Percentiles rank a stretch among this genome's conserved stretches.
Evolutionary conservation across 2,329 filamentous ascomycete species (phyloP).

Genomic region (Allantophomopsis lycopodina): DNA sequence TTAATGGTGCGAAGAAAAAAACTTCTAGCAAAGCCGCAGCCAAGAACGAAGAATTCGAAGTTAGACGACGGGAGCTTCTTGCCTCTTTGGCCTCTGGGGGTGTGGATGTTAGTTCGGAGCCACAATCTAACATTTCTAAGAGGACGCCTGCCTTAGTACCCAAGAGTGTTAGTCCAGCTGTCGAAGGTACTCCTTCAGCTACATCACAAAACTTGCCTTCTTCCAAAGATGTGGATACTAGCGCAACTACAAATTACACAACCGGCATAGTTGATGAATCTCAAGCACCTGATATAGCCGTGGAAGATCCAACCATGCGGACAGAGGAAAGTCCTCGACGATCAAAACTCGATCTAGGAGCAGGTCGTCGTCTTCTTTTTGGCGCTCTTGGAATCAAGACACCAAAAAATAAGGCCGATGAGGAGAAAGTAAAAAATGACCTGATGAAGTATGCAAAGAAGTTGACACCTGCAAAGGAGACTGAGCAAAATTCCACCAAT

Average conservation of each 20-base stretch:
- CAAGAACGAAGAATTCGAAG: constrained; percentile 28
- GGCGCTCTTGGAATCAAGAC: constrained; percentile 56
- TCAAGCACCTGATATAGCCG: not conserved
- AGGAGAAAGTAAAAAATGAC: constrained; percentile 44
- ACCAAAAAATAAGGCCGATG: constrained; percentile 56
- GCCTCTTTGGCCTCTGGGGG: constrained; percentile 35
- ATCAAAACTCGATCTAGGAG: constrained; percentile 36
- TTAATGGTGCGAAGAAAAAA: constrained; percentile 1
- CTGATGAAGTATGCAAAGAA: constrained; percentile 40
- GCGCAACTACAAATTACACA: not conserved
- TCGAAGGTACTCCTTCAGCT: not conserved
- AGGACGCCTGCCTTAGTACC: not conserved
- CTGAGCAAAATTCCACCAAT: constrained; percentile 7
- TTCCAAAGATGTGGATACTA: not conserved
- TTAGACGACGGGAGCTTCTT: constrained; percentile 33
- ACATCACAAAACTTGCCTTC: not conserved
- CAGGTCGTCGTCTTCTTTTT: constrained; percentile 56
- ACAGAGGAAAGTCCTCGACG: constrained; percentile 7
- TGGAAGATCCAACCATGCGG: too few relatives aligned
- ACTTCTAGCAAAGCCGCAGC: constrained; percentile 2
- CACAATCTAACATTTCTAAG: not conserved
- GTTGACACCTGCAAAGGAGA: constrained; percentile 17
- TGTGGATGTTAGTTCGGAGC: constrained; percentile 29
- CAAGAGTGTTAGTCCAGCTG: not conserved
- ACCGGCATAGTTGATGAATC: not conserved